Evolutionary conservation across 2,329 filamentous ascomycete species (phyloP).

Genomic region (Aspergillus quadricinctus): DNA sequence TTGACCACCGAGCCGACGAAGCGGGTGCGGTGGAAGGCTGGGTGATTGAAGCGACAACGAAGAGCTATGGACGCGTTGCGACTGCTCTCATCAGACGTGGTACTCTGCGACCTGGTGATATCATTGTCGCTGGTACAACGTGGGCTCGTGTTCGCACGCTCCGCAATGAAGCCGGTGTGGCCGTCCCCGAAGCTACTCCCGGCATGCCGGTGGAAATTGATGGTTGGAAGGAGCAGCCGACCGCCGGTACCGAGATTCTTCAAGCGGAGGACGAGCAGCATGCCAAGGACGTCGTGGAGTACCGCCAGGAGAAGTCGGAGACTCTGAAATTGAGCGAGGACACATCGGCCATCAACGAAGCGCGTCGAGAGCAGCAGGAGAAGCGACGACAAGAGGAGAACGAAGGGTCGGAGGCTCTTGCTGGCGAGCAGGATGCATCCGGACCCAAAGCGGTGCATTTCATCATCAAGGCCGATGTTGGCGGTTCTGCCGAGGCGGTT

Average conservation of each 20-base stretch:
- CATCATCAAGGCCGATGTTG: constrained; percentile 87
- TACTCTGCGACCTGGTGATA: constrained; percentile 73
- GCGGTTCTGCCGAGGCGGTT: constrained; percentile 89
- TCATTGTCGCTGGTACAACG: constrained; percentile 80
- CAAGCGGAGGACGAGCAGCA: constrained; percentile 74
- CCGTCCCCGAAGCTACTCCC: constrained; percentile 70
- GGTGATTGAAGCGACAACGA: constrained; percentile 88
- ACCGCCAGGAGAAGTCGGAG: constrained; percentile 68
- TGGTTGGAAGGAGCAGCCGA: constrained; percentile 86
- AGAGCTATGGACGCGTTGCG: constrained; percentile 76
- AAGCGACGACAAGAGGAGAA: constrained; percentile 34
- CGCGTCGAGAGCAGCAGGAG: constrained; percentile 58
- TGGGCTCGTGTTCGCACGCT: constrained; percentile 84
- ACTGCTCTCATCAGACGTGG: constrained; percentile 86
- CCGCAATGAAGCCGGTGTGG: constrained; percentile 75
- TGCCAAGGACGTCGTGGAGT: constrained; percentile 72
- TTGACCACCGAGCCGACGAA: constrained; percentile 79
- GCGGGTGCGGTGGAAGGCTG: constrained; percentile 82
- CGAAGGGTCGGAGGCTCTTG: constrained; percentile 29
- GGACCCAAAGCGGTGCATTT: constrained; percentile 65
- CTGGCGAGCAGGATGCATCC: constrained; percentile 38
- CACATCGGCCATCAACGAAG: constrained; percentile 72
- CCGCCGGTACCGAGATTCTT: constrained; percentile 80
- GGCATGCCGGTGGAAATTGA: constrained; percentile 89
- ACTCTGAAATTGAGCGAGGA: constrained; percentile 62